Evolutionary conservation across 2,329 filamentous ascomycete genomes (phyloP).

Genomic region (Sporothrix protearum): DNA sequence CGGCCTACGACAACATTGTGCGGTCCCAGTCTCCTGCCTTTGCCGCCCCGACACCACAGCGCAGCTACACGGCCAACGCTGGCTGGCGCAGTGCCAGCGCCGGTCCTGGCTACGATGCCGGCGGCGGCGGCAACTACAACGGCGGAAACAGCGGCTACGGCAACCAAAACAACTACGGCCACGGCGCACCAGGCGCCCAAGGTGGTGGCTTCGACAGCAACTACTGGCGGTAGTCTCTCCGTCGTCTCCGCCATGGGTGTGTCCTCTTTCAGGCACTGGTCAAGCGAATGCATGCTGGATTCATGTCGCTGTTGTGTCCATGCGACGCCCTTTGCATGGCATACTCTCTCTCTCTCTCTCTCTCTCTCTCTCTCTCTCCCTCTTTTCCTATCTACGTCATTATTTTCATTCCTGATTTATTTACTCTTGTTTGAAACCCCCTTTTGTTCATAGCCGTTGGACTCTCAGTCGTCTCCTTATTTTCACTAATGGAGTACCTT

Average conservation of each 20-base stretch:
- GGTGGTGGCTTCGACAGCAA: conserved; percentile 18
- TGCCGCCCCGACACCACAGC: conserved; percentile 18
- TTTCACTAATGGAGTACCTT: not conserved
- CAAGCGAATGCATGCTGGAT: conserved; percentile 12
- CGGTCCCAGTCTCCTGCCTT: conserved; percentile 23
- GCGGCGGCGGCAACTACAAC: not conserved
- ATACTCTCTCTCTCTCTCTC: not conserved
- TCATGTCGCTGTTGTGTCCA: conserved; percentile 10
- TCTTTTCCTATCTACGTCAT: not conserved
- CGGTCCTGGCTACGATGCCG: not conserved
- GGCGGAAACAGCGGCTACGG: not conserved
- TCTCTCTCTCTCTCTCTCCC: not conserved
- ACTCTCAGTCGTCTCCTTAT: not conserved
- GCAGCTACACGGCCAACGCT: conserved; percentile 24
- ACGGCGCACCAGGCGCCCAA: not conserved
- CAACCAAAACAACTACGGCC: not conserved
- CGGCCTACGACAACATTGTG: not conserved
- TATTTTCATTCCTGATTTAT: not conserved
- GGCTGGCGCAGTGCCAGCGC: not conserved
- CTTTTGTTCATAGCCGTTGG: conserved; percentile 3
- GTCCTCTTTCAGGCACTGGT: not conserved
- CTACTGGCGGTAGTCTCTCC: conserved; percentile 18
- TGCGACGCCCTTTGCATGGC: not conserved
- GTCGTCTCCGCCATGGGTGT: not conserved
- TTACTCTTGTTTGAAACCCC: not conserved